Base-by-base conservation (phyloP, 768 basidiomycete species). In the Phylloporus sp. region DNA sequence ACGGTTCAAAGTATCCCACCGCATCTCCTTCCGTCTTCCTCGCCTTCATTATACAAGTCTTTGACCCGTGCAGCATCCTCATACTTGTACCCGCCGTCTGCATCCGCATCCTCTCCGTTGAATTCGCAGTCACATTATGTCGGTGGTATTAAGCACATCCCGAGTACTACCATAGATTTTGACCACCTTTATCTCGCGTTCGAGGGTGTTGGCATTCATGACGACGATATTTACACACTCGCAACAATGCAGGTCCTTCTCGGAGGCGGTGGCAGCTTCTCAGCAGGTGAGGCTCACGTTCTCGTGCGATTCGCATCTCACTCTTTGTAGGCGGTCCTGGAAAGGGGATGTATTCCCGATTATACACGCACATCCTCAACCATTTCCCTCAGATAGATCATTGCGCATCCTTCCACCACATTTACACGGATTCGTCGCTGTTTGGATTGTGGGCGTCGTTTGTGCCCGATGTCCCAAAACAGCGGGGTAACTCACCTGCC, bases 261-360 rank as follows among this genome's bases (percentile, higher is more conserved):
- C 15, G 95, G 95, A 28, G 95, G 95, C 1, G 95, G 95, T 8
- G 94, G 94, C 16, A 90, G 86, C 67, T 99, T 99, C 78, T 97
- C 94, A 31, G 95, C 95, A 15, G 90, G 84, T 84, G 59, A 35
- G 74, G 56, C 9, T 31, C 7, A 29, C 15, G 3, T 38, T 18
- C 15, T 43, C 28, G 20, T 6, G 39, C 47, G 45, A 40, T 26
- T 29, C 5, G 18, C 28, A 34, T 52, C 55, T 49, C 47, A 59
- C 47, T 32, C 45, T 46, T 22, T 7, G 4, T 60, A 80, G 93
- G 95, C 57, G 95, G 95, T 4, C 95, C 95, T 3, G 95, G 95
- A 15, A 98, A 98, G 74, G 95, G 95, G 61, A 98, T 98, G 95
- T 98, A 97, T 77, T 93, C 94, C 29, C 86, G 95, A 23, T 73